Evolutionary conservation across 176 grass and related monocot species (phyloP), one percentile per base, ranked within the genome.

Genomic region (Cocos nucifera): DNA sequence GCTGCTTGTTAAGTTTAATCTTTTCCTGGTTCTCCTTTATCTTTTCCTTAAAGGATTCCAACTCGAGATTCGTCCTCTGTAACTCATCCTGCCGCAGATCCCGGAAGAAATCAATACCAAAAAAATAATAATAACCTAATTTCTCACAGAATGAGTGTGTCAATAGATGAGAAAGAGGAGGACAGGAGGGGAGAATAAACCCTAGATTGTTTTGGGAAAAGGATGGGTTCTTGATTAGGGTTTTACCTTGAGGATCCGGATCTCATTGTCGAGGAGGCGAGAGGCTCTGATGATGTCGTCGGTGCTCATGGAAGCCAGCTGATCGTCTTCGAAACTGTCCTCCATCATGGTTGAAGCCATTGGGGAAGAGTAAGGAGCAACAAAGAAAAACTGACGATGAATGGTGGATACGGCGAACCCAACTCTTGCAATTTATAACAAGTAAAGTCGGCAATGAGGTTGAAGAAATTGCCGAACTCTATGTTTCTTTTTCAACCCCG

Each of bases 21-120:
- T 90, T 96, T 72, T 87, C 80, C 54, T 96, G 83, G 53, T 90
- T 90, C 30, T 87, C 80, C 80, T 87, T 90, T 18, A 86, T 90
- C 75, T 87, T 90, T 52, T 90, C 80, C 67, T 84, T 85, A 61
- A 77, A 69, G n/a, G 83, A 84, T 28, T 87, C 72, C 73, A 96
- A 63, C 55, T 95, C 86, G 16, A 84, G 61, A 72, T 88, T 87
- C 19, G 50, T 77, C 74, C 86, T 71, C 76, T 90, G 83, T 58
- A 95, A 53, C 69, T 95, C 86, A 62, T 85, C 83, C 86, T 90
- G 39, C 59, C 20, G 22, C 57, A 8, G 8, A 2, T 9, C 0
- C 23, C 26, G 2, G 29, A 17, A 75, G 23, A 0, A 17, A 61
- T 28, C 52, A 14, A 44, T 1, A 44, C 3, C 35, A 12, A 44